Conservation (phyloP, 768 basidiomycete species). For the Auricularia sp. region DNA sequence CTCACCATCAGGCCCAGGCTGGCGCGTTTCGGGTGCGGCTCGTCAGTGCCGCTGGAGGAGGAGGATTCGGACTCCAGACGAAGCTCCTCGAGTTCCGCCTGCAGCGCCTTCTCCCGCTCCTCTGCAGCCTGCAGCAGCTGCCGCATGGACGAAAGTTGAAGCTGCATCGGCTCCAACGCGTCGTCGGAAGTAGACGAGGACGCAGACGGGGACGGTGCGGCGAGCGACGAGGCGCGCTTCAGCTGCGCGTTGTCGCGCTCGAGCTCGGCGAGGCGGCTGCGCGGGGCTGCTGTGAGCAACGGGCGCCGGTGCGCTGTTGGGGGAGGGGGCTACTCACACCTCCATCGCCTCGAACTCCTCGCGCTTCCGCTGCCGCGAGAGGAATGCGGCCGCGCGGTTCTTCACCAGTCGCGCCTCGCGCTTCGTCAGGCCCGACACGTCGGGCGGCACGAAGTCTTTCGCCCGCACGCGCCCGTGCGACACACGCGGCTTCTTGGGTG, state of each 20-base stretch:
- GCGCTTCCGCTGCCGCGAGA: slow-evolving; percentile 18
- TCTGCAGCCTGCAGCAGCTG: neutral
- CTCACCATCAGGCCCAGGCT: neutral
- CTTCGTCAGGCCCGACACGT: slow-evolving; percentile 18
- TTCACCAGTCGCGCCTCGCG: slow-evolving; percentile 21
- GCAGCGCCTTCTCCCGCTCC: neutral
- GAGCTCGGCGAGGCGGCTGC: slow-evolving; percentile 12
- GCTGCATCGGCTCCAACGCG: neutral
- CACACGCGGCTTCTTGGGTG: neutral
- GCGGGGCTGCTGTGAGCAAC: too few relatives aligned
- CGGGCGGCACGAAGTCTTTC: slow-evolving; percentile 17
- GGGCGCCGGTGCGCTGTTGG: neutral
- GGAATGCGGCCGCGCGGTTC: slow-evolving; percentile 21
- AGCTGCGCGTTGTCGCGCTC: slow-evolving; percentile 14
- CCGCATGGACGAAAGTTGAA: neutral
- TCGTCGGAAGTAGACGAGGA: neutral
- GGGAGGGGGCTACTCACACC: slow-evolving; percentile 7
- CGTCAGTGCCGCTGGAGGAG: neutral
- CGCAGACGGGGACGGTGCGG: neutral
- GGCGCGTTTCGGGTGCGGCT: neutral
- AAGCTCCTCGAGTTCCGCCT: neutral
- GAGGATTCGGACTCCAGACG: neutral
- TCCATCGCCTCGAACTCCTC: slow-evolving; percentile 21
- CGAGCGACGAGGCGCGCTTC: neutral
- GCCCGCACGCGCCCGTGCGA: slow-evolving; percentile 8